These are phyloP conservation scores for Cutaneotrichosporon cyanovorans DNA, from an alignment of 1,284 basidiomycete genomes.

Conservation along the genomic window DNA sequence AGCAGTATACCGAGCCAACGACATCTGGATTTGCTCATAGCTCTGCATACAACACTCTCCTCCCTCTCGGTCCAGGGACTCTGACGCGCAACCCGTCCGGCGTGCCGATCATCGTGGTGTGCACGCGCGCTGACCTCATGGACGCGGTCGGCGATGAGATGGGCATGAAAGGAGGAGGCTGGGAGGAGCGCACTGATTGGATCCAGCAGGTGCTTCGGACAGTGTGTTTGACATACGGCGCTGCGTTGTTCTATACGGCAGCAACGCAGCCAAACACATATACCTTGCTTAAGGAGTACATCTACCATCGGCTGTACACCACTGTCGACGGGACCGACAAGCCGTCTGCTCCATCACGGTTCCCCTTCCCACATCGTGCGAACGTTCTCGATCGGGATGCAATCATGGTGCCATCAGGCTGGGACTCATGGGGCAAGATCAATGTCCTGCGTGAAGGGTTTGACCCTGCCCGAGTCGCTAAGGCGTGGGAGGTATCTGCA, in stretches of 20 bases:
- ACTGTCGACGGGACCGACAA: conserved; percentile 16
- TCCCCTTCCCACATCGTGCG: conserved; percentile 76
- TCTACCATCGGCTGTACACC: conserved; percentile 76
- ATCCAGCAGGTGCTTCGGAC: conserved; percentile 90
- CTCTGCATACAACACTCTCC: conserved; percentile 41
- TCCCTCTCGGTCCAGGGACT: conserved; percentile 70
- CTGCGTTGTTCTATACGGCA: conserved; percentile 84
- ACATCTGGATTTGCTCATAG: conserved; percentile 26
- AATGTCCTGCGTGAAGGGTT: conserved; percentile 83
- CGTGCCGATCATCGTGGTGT: conserved; percentile 79
- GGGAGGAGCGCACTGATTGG: conserved; percentile 93
- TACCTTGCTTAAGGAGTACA: conserved; percentile 72
- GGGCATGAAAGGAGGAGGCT: conserved; percentile 59
- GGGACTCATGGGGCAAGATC: conserved; percentile 98
- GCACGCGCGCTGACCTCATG: conserved; percentile 84
- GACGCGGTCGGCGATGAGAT: conserved; percentile 62
- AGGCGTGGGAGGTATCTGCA: conserved; percentile 64
- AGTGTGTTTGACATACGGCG: conserved; percentile 88
- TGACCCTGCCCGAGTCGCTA: conserved; percentile 69
- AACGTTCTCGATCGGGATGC: conserved; percentile 88
- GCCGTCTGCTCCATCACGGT: conserved; percentile 53
- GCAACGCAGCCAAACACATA: conserved; percentile 67
- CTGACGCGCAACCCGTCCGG: conserved; percentile 75
- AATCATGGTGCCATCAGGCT: conserved; percentile 85
- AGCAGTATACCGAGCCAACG: conserved; percentile 77